Evolutionary conservation across 257 asterid species (phyloP), one percentile per base, ranked within the genome.

Genomic region (Ilex asprella): DNA sequence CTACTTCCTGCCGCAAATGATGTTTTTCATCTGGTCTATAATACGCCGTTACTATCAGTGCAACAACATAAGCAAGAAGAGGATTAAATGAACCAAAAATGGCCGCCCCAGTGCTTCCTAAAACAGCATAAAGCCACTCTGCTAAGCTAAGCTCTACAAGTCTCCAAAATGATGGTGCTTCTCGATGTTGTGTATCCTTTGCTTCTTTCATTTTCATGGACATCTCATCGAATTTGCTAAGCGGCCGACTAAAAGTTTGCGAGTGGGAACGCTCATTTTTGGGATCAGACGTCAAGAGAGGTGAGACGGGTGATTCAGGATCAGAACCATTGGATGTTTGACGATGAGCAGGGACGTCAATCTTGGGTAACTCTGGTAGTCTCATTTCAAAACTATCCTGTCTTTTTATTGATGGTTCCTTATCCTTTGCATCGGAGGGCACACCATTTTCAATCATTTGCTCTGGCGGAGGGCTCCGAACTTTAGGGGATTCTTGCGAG

Each of bases 271-370:
- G 96, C 67, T 93, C 99, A 73, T 89, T 89, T 67, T 85, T 80
- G 6, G 99, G 99, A 72, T 93, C 99, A 55, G 99, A 93, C 70
- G 97, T 93, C 88, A 93, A 78, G 66, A 93, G 94, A n/a, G 97
- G 99, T 29, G 99, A 93, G 73, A 93, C 89, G 14, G 99, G 99
- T 62, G 99, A 93, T 75, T 93, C 99, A 12, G 99, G 99, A 77
- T 85, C 95, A 35, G 99, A 87, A 60, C 78, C 75, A 71, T 74
- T 71, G 31, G 74, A 75, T 61, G 76, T 79, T 73, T 86, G 95
- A 58, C 84, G 81, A 74, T 86, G 85, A 60, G 84, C 82, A 69
- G 97, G 91, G 64, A 93, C 95, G 32, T 89, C 97, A 73, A 93
- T 86, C 88, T 84, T 93, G 71, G 97, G 99, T 69, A 93, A 76